Evolutionary conservation across 139 green algal genomes (phyloP), one percentile per base, ranked within the genome.

Genomic region (Asterochloris erici): DNA sequence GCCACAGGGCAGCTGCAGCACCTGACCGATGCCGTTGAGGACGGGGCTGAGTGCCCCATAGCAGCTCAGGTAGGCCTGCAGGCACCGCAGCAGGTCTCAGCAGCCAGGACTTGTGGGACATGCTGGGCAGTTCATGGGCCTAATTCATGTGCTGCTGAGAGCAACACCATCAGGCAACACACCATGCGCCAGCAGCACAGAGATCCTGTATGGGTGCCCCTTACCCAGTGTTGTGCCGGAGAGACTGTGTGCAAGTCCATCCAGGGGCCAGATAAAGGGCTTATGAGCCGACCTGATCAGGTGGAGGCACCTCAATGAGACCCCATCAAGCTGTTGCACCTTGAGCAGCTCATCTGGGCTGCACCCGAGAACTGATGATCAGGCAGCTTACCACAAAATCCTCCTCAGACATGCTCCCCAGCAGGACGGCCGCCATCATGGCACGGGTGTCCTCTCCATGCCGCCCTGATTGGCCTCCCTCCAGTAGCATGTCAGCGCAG

Each of bases 391-490:
- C 70, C 70, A 27, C 29, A 14, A 76, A 27, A 27, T 47, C 70
- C 11, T 76, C 74, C 29, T 79, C 54, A 28, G 74, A 79, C 21
- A 79, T 79, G 47, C 74, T 60, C 19, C 74, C 74, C 17, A 79
- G 54, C 17, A 79, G 47, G 16, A 79, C 74, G 47, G 54, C 74
- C 68, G 74, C 66, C 74, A 79, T 79, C 23, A 79, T 54, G 47
- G 74, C 74, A 24, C 74, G 74, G 24, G 74, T 79, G 74, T 79
- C 74, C 28, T 79, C 74, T 24, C 54, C 74, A 68, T 79, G 74
- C 12, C 47, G 64, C 23, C 47, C 66, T 21, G 74, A 28, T 9
- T 79, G 74, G 10, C 74, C 74, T 16, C 74, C 74, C 74, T 79
- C 74, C 21, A 60, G 68, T 38, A 79, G 17, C 54, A 54, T 79